Conservation (phyloP, 2,329 filamentous ascomycete species). For the Penicillium sumatraense region DNA sequence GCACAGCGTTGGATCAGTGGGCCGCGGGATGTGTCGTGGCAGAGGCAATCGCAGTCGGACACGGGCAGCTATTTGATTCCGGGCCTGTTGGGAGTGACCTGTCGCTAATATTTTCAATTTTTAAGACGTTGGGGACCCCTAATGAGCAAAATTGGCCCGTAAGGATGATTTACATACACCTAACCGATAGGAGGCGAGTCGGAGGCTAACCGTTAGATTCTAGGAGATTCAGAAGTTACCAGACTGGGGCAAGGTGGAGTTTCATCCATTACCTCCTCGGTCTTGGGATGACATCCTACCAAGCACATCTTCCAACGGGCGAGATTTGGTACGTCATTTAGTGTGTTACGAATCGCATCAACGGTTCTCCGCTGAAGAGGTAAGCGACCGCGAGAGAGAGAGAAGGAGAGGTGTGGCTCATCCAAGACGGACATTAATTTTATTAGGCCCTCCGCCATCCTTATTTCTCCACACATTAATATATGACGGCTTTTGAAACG, state of each 20-base stretch:
- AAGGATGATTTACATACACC: conserved; percentile 29
- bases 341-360: conserved; percentile 73
- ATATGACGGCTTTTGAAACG: conserved; percentile 11
- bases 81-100: conserved; percentile 91
- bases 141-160: conserved; percentile 81
- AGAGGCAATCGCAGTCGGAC: conserved; percentile 65
- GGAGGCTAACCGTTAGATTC: conserved; percentile 6
- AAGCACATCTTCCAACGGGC: conserved; percentile 60
- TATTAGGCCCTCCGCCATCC: conserved; percentile 43
- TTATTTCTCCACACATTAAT: conserved; percentile 36
- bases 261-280: conserved; percentile 71
- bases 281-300: conserved; percentile 74
- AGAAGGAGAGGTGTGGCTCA: neutral
- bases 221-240: conserved; percentile 61
- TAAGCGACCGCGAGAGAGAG: conserved; percentile 32
- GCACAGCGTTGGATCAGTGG: conserved; percentile 82
- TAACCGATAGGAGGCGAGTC: conserved; percentile 1
- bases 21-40: conserved; percentile 81
- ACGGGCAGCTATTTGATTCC: conserved; percentile 77
- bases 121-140: conserved; percentile 88
- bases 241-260: conserved; percentile 86
- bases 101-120: conserved; percentile 87
- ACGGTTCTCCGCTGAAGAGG: conserved; percentile 70
- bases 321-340: conserved; percentile 68
- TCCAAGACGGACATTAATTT: conserved; percentile 21